These are phyloP conservation scores for Lojkania enalia DNA, from an alignment of 2,329 filamentous ascomycete genomes.

Conservation along the genomic window DNA sequence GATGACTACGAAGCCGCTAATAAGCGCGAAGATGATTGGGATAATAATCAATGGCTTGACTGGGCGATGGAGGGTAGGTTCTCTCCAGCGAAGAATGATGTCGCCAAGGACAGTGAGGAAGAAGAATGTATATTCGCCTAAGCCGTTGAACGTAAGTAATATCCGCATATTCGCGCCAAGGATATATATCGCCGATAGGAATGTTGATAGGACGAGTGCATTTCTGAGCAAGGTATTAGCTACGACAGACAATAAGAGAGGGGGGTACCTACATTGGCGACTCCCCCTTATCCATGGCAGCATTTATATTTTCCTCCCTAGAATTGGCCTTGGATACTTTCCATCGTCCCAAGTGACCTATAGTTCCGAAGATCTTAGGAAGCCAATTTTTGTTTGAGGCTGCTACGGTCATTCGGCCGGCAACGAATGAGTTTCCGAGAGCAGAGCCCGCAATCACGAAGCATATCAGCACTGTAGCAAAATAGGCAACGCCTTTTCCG, in stretches of 20 bases:
- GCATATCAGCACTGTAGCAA: constrained; percentile 61
- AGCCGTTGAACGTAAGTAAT: constrained; percentile 56
- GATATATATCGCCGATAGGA: constrained; percentile 60
- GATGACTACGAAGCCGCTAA: constrained; percentile 52
- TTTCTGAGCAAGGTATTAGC: constrained; percentile 25
- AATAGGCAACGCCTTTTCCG: constrained; percentile 54
- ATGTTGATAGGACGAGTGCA: constrained; percentile 36
- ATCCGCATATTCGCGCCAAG: constrained; percentile 65
- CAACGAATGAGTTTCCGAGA: constrained; percentile 66
- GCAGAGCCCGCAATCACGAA: constrained; percentile 65
- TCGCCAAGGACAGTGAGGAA: constrained; percentile 65
- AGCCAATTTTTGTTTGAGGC: constrained; percentile 49
- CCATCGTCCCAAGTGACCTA: constrained; percentile 34
- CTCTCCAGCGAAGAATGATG: constrained; percentile 59
- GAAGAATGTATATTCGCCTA: constrained; percentile 62
- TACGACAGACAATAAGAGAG: background rate
- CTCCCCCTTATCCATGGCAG: constrained; percentile 37
- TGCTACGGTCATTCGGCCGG: constrained; percentile 65
- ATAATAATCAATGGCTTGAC: constrained; percentile 62
- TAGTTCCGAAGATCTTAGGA: constrained; percentile 30
- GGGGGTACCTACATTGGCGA: constrained; percentile 35
- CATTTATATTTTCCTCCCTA: constrained; percentile 17
- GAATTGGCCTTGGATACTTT: constrained; percentile 21
- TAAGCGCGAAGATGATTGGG: constrained; percentile 58
- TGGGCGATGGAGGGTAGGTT: constrained; percentile 59